phyloP scores from a whole-genome alignment of 805 yeast species.

The Blastobotrys attinorum region DNA sequence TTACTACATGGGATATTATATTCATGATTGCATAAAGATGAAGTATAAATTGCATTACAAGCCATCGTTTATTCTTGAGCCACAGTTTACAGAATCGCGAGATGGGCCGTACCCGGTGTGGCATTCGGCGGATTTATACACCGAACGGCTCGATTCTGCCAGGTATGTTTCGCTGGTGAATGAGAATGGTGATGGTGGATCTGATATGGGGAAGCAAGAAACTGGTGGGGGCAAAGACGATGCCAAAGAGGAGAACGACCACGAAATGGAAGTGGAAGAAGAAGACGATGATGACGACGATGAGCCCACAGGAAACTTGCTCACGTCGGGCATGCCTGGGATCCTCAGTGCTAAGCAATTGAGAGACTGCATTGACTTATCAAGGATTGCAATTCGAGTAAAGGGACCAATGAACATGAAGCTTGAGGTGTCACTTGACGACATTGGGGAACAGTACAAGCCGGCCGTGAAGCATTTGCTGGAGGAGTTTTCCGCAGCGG shows the following conservation, averaged over 20 bases:
- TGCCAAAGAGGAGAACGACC: too few species aligned
- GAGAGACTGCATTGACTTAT: neutral
- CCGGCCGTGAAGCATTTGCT: neutral
- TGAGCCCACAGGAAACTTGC: neutral
- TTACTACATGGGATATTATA: constrained; percentile 76
- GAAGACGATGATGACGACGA: neutral
- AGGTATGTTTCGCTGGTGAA: constrained; percentile 5
- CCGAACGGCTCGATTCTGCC: constrained; percentile 2
- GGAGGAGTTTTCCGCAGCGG: neutral
- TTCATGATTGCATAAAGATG: constrained; percentile 78
- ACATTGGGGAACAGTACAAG: neutral
- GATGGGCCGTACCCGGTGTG: constrained; percentile 5
- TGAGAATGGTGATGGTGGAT: too few species aligned
- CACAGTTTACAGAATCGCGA: constrained; percentile 13
- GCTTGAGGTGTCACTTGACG: neutral
- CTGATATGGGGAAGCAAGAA: too few species aligned
- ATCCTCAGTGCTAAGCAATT: neutral
- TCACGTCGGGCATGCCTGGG: constrained; percentile 12
- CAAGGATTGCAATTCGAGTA: neutral
- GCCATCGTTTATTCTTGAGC: constrained; percentile 30
- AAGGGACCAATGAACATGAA: neutral
- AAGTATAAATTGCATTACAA: constrained; percentile 61
- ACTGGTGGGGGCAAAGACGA: too few species aligned
- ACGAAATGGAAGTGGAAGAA: neutral
- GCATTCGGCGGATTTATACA: constrained; percentile 10